Conservation (phyloP, 2,329 filamentous ascomycete species). For the Exophiala sideris region DNA sequence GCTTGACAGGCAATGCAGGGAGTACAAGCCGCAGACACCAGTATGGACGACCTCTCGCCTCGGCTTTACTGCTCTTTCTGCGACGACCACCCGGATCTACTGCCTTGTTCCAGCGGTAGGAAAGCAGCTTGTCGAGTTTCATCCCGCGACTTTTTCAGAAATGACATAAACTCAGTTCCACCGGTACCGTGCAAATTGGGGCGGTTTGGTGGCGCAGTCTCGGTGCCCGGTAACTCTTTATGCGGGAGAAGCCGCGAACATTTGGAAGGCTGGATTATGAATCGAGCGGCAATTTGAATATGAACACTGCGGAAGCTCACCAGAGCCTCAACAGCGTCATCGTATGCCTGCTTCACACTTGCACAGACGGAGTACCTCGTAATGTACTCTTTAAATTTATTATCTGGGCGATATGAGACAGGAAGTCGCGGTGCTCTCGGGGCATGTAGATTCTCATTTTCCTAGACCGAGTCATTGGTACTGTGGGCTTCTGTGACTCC, state of each 20-base stretch:
- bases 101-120: neutral
- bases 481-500: neutral
- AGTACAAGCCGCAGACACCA: neutral
- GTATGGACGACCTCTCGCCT: neutral
- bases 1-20: neutral
- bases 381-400: neutral
- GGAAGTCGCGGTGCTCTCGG: slow-evolving; percentile 12
- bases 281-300: neutral
- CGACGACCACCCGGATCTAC: neutral
- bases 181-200: slow-evolving; percentile 52
- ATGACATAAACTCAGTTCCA: slow-evolving; percentile 52
- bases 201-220: neutral
- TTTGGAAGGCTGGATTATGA: neutral
- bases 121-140: slow-evolving; percentile 36
- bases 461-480: neutral
- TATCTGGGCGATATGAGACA: neutral
- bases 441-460: slow-evolving; percentile 18
- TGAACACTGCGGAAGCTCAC: neutral
- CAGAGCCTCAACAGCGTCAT: neutral
- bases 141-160: slow-evolving; percentile 51
- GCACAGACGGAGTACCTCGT: neutral
- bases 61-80: neutral
- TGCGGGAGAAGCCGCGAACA: neutral
- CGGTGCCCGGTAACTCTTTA: neutral
- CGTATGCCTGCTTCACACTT: neutral